Evolutionary conservation across 2,329 filamentous ascomycete species (phyloP).

Genomic region (Onygena corvina): DNA sequence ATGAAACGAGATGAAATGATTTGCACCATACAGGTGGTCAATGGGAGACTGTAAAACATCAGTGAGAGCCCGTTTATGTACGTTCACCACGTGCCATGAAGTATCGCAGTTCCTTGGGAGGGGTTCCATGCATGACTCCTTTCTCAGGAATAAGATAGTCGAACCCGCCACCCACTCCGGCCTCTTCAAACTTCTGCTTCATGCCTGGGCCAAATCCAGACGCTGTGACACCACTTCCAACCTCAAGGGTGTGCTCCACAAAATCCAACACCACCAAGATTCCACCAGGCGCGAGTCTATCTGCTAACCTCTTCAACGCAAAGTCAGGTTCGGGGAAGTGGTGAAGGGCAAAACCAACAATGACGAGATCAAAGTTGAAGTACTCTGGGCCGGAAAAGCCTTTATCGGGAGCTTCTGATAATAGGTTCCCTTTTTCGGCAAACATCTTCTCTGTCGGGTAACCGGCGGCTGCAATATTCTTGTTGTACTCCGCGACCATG

Average conservation of each 20-base stretch:
- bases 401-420: slow-evolving; percentile 40
- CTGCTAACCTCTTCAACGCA: slow-evolving; percentile 47
- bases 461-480: slow-evolving; percentile 41
- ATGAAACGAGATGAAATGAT: neutral
- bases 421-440: slow-evolving; percentile 48
- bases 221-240: slow-evolving; percentile 47
- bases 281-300: slow-evolving; percentile 53
- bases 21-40: neutral
- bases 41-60: too few species aligned
- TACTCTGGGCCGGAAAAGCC: slow-evolving; percentile 50
- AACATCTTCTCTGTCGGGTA: slow-evolving; percentile 42
- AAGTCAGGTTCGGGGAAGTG: slow-evolving; percentile 55
- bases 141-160: slow-evolving; percentile 30
- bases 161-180: slow-evolving; percentile 49
- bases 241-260: slow-evolving; percentile 30
- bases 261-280: slow-evolving; percentile 59
- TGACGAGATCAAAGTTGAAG: slow-evolving; percentile 56
- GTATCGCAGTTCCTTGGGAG: slow-evolving; percentile 1
- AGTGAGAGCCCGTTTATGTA: neutral
- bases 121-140: slow-evolving; percentile 1
- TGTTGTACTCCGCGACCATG: slow-evolving; percentile 59
- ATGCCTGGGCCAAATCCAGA: slow-evolving; percentile 55
- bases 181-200: slow-evolving; percentile 49
- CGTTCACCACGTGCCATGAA: slow-evolving; percentile 2
- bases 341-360: slow-evolving; percentile 52